Evolutionary conservation across 2,329 filamentous ascomycete genomes (phyloP).

Genomic region (Fusarium clavum): DNA sequence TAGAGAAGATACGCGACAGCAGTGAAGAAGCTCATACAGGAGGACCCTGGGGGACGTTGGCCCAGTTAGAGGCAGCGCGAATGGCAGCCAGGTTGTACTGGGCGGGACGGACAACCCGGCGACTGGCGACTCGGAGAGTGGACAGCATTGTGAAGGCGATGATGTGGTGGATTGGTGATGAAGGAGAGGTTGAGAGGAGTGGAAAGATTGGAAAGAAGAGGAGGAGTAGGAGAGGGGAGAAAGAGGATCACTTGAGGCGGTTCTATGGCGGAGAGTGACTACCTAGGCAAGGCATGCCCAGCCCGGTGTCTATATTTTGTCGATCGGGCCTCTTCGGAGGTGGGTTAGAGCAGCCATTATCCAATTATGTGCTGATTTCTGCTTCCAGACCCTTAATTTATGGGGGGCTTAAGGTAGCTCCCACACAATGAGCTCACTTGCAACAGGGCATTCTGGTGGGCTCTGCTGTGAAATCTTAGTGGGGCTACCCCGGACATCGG

Average conservation of each 20-base stretch:
- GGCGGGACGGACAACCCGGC: slow-evolving; percentile 59
- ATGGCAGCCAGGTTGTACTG: slow-evolving; percentile 53
- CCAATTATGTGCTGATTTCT: slow-evolving; percentile 32
- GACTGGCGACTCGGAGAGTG: slow-evolving; percentile 64
- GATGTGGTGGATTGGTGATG: slow-evolving; percentile 22
- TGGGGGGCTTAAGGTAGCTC: slow-evolving; percentile 21
- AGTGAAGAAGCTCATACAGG: slow-evolving; percentile 72
- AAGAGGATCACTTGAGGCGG: slow-evolving; percentile 38
- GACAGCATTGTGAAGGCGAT: slow-evolving; percentile 63
- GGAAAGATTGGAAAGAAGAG: slow-evolving; percentile 21
- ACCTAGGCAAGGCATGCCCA: slow-evolving; percentile 21
- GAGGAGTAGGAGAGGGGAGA: slow-evolving; percentile 13
- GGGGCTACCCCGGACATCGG: slow-evolving; percentile 49
- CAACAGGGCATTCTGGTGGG: slow-evolving; percentile 27
- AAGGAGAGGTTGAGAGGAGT: slow-evolving; percentile 28
- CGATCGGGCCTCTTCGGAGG: slow-evolving; percentile 43
- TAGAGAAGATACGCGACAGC: slow-evolving; percentile 25
- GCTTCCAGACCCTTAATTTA: slow-evolving; percentile 39
- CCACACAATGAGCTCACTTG: slow-evolving; percentile 39
- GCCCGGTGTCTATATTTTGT: slow-evolving; percentile 42
- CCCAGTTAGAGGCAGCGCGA: slow-evolving; percentile 83
- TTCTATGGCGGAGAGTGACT: slow-evolving; percentile 44
- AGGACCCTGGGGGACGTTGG: slow-evolving; percentile 91
- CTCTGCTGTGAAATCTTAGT: slow-evolving; percentile 32
- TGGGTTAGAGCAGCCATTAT: slow-evolving; percentile 22